A percentile compares a stretch with the other conserved stretches of the same genome.
These are phyloP conservation scores for Moniliella sp. DNA, from an alignment of 1,284 basidiomycete species.

Conservation along the genomic window DNA sequence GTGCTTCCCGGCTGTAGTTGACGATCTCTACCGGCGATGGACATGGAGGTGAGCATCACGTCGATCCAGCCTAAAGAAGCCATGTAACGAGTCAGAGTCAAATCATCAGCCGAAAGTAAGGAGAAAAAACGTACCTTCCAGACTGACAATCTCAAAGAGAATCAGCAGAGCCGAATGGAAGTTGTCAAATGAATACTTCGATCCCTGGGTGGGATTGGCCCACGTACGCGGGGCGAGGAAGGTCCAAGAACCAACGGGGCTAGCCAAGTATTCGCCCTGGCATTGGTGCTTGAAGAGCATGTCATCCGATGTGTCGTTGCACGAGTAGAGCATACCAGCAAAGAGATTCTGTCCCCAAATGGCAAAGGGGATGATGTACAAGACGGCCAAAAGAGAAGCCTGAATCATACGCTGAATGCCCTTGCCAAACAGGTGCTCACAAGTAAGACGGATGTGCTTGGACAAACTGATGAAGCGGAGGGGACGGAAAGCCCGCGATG, in stretches of 20 bases:
- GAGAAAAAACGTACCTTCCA: constrained; percentile 42
- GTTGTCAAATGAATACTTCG: constrained; percentile 70
- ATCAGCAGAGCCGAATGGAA: constrained; percentile 70
- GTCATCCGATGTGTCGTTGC: constrained; percentile 47
- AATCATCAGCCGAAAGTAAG: background rate
- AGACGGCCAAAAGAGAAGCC: constrained; percentile 69
- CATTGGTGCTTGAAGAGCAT: constrained; percentile 48
- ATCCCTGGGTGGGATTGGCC: constrained; percentile 64
- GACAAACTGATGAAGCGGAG: constrained; percentile 60
- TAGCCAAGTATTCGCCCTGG: constrained; percentile 46
- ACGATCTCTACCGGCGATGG: constrained; percentile 45
- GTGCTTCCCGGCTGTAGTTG: constrained; percentile 21
- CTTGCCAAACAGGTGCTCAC: background rate
- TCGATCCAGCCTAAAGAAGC: constrained; percentile 55
- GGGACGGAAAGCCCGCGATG: constrained; percentile 70
- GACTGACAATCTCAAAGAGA: constrained; percentile 82
- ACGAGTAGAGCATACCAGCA: constrained; percentile 57
- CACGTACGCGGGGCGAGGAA: constrained; percentile 66
- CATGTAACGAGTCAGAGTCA: background rate
- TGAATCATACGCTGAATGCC: constrained; percentile 49
- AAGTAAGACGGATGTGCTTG: constrained; percentile 42
- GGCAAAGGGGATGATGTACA: constrained; percentile 85
- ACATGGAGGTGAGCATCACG: constrained; percentile 63
- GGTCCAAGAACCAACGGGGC: constrained; percentile 40
- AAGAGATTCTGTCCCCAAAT: constrained; percentile 94